Conservation (phyloP, 106 monocot genomes). For the Dendrobium catenatum region DNA sequence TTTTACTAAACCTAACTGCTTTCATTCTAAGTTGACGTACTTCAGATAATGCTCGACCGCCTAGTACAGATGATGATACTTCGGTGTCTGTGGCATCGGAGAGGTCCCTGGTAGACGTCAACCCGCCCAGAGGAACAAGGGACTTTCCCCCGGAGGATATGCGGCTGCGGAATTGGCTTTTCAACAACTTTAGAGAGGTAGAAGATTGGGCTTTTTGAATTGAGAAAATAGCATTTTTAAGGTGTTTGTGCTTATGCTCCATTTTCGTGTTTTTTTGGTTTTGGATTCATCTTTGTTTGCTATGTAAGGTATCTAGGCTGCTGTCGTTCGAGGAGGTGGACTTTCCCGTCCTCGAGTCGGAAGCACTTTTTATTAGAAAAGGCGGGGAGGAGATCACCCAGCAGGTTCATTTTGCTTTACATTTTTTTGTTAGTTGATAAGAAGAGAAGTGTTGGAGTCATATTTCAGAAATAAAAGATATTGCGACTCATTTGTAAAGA, state of each 20-base stretch:
- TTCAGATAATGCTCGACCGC: constrained; percentile 26
- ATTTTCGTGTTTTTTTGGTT: neutral
- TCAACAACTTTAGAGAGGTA: constrained; percentile 88
- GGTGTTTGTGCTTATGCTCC: constrained; percentile 26
- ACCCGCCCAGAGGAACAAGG: constrained; percentile 92
- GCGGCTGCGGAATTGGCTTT: constrained; percentile 87
- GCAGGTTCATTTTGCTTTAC: constrained; percentile 36
- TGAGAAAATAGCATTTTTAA: neutral
- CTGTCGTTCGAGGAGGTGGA: constrained; percentile 94
- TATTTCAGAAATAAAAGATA: neutral
- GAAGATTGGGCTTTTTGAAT: neutral
- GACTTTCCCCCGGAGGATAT: constrained; percentile 91
- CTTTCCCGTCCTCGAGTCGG: constrained; percentile 95
- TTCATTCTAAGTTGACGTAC: neutral
- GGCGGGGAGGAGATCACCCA: constrained; percentile 98
- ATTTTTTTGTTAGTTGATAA: neutral
- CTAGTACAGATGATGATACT: constrained; percentile 11
- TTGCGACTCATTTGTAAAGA: no score
- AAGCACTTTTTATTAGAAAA: constrained; percentile 91
- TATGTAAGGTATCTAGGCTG: constrained; percentile 68
- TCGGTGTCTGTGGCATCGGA: neutral
- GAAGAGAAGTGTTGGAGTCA: neutral
- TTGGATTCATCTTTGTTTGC: neutral
- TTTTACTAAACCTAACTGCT: neutral
- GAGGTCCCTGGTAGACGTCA: constrained; percentile 58